Evolutionary conservation across 176 grass and related monocot species (phyloP), one percentile per base, ranked within the genome.

Genomic region (Lolium multiflorum): DNA sequence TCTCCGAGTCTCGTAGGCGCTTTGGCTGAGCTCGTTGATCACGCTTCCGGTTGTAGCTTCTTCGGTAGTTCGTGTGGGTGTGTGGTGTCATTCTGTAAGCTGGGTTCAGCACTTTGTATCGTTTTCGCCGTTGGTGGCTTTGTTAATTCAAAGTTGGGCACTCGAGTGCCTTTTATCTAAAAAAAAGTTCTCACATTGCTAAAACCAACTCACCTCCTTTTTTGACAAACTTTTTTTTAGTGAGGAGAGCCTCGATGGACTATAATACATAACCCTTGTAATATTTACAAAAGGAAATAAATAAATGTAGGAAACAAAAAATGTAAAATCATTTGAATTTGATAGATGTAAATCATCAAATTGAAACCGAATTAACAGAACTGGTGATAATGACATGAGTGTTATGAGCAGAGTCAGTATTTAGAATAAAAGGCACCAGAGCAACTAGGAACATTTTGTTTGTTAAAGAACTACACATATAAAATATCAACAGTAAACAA

Each of bases 161-260:
- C n/a, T n/a, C n/a, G n/a, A n/a, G n/a, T n/a, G n/a, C n/a, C n/a
- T n/a, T n/a, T n/a, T n/a, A n/a, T n/a, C n/a, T n/a, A n/a, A n/a
- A n/a, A n/a, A n/a, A n/a, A n/a, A 67, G 28, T 38, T 67, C 44
- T 35, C 38, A 9, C 61, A 61, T 69, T 69, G 61, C 41, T 35
- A 71, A 94, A 59, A 59, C 76, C 64, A 81, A 87, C 89, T 92
- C 78, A 98, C 93, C 93, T 95, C 89, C 83, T 88, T 91, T 57
- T 89, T 89, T 74, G 92, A 87, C 58, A 98, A 92, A 35, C 37
- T 86, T 93, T 81, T 88, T 93, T 87, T 89, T 95, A 85, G 91
- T 95, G 68, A 93, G 83, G 57, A 98, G 89, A 80, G 88, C 70
- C 48, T 95, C 95, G 83, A 95, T 90, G 88, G 95, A 90, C 95